phyloP scores from a whole-genome alignment of 75 land plant species.

The Chamaecyparis obtusa region DNA sequence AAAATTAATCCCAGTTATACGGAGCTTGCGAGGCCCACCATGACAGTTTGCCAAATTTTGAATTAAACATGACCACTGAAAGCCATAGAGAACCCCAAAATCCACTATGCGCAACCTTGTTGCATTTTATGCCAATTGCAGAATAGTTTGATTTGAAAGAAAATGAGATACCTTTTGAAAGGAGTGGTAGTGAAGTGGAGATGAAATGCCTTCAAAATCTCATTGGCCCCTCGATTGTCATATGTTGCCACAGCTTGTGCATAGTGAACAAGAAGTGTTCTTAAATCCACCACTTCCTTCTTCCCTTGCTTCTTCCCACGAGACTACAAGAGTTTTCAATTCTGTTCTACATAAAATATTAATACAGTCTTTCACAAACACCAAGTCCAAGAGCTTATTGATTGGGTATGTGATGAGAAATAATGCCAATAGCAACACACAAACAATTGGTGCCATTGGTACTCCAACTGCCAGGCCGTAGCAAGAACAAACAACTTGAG shows the following conservation, averaged over 20 bases:
- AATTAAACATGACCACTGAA: constrained; percentile 77
- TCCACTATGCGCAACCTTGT: constrained; percentile 63
- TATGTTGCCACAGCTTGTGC: constrained; percentile 66
- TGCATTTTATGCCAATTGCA: constrained; percentile 40
- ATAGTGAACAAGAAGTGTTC: constrained; percentile 51
- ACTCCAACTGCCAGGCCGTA: constrained; percentile 66
- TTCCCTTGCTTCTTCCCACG: constrained; percentile 31
- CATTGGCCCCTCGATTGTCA: constrained; percentile 44
- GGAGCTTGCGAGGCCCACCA: constrained; percentile 75
- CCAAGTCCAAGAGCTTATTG: no score
- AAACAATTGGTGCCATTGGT: constrained; percentile 48
- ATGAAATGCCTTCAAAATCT: constrained; percentile 68
- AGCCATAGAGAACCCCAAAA: constrained; percentile 72
- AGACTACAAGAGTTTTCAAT: no score
- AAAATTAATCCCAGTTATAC: constrained; percentile 81
- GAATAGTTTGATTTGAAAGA: constrained; percentile 48
- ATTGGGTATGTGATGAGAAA: constrained; percentile 72
- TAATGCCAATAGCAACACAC: constrained; percentile 44
- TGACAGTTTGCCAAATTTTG: constrained; percentile 41
- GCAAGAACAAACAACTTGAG: constrained; percentile 70
- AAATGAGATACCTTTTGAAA: constrained; percentile 48
- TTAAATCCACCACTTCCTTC: constrained; percentile 45
- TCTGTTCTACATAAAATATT: no score
- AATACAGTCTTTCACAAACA: no score
- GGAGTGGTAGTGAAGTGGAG: constrained; percentile 48